phyloP scores from a whole-genome alignment of 345 rosid genomes.

The Geranium brycei region DNA sequence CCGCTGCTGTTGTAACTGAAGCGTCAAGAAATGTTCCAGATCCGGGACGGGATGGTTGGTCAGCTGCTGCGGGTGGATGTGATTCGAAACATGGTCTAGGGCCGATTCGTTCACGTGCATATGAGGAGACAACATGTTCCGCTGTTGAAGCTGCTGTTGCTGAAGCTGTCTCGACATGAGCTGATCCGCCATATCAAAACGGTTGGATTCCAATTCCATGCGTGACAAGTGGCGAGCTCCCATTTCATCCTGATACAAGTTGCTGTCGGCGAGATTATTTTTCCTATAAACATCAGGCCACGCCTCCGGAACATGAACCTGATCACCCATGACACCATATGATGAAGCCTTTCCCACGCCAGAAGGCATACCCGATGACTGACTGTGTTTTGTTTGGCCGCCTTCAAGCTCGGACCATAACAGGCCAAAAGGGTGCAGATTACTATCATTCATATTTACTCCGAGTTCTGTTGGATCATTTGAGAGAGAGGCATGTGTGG shows the following conservation, averaged over 20 bases:
- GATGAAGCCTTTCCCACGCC: slow-evolving; percentile 17
- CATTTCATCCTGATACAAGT: slow-evolving; percentile 24
- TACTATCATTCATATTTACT: slow-evolving; percentile 24
- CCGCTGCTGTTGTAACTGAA: slow-evolving; percentile 30
- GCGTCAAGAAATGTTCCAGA: slow-evolving; percentile 33
- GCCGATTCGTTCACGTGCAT: slow-evolving; percentile 12
- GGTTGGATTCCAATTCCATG: slow-evolving; percentile 30
- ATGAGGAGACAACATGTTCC: slow-evolving; percentile 25
- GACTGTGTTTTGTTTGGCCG: slow-evolving; percentile 21
- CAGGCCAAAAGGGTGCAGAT: slow-evolving; percentile 48
- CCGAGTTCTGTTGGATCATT: slow-evolving; percentile 18
- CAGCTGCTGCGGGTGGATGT: slow-evolving; percentile 16
- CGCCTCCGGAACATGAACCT: slow-evolving; percentile 20
- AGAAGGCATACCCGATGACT: slow-evolving; percentile 23
- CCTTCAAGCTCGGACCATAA: slow-evolving; percentile 54
- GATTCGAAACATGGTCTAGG: too few species aligned
- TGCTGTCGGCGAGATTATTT: slow-evolving; percentile 19
- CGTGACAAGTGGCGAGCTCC: slow-evolving; percentile 23
- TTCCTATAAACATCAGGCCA: slow-evolving; percentile 37
- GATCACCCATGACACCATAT: slow-evolving; percentile 24
- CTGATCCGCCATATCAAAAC: slow-evolving; percentile 36
- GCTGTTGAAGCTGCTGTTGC: slow-evolving; percentile 38
- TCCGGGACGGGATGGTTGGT: slow-evolving; percentile 16
- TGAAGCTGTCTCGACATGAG: slow-evolving; percentile 36
- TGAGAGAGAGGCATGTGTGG: slow-evolving; percentile 18